Conservation (phyloP, 202 grass and related monocot genomes). For the Miscanthus sacchariflorus region DNA sequence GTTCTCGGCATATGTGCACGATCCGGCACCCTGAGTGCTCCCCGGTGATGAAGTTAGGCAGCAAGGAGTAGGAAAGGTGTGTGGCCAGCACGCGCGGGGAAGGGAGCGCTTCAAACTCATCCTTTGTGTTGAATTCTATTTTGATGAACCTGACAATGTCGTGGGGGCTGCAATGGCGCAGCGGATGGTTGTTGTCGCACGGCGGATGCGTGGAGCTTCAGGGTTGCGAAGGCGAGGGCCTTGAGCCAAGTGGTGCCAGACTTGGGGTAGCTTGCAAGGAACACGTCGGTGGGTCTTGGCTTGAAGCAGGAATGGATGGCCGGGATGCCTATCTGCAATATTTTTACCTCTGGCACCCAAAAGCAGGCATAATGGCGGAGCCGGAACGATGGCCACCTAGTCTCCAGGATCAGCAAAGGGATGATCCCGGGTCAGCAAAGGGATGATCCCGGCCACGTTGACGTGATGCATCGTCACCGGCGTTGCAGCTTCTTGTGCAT, state of each 20-base stretch:
- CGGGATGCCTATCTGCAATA: neutral
- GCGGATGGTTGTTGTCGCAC: neutral
- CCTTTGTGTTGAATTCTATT: neutral
- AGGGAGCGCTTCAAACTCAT: neutral
- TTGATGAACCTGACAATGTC: neutral
- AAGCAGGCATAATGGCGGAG: neutral
- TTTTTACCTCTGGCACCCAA: neutral
- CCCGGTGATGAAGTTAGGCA: neutral
- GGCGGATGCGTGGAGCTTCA: neutral
- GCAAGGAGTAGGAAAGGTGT: conserved; percentile 32
- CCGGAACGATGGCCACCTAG: neutral
- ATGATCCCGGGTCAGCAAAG: no score
- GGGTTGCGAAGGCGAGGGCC: neutral
- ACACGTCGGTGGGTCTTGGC: neutral
- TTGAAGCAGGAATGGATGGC: neutral
- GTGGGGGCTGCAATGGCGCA: neutral
- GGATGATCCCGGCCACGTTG: neutral
- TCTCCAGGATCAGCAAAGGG: neutral
- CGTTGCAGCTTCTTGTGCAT: neutral
- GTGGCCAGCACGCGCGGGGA: conserved; percentile 8
- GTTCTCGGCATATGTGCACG: neutral
- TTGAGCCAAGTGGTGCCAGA: conserved; percentile 5
- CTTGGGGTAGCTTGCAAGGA: conserved; percentile 23
- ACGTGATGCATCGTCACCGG: neutral
- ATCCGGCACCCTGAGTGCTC: neutral